Evolutionary conservation across 805 yeast genomes (phyloP).

Genomic region (Starmerella powellii): DNA sequence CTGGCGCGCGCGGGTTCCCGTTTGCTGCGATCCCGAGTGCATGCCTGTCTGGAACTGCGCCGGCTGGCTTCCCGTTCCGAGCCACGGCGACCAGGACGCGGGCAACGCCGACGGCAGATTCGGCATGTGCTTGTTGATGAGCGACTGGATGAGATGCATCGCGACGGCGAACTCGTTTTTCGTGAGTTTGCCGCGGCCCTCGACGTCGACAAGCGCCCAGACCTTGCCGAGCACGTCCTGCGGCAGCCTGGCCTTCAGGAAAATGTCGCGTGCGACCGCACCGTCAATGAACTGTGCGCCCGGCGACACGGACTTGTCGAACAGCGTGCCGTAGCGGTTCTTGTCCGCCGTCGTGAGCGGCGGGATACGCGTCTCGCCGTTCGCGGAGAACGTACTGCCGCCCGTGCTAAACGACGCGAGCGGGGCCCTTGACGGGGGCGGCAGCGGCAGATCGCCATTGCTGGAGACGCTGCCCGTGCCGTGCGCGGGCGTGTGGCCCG

Average conservation of each 20-base stretch:
- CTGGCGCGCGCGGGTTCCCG: background rate
- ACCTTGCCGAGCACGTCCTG: conserved; percentile 66
- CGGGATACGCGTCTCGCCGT: conserved; percentile 25
- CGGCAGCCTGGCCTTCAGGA: conserved; percentile 78
- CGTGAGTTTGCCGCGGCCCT: conserved; percentile 57
- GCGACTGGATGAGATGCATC: conserved; percentile 85
- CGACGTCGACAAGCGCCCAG: conserved; percentile 78
- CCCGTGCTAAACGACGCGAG: conserved; percentile 12
- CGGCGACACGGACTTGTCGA: conserved; percentile 60
- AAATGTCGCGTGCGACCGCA: conserved; percentile 69
- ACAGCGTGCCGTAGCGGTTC: conserved; percentile 36
- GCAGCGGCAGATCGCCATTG: background rate
- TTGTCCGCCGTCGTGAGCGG: conserved; percentile 29
- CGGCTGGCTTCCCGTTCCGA: conserved; percentile 13
- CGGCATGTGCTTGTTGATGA: conserved; percentile 51
- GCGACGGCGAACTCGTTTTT: conserved; percentile 77
- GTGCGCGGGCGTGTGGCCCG: background rate
- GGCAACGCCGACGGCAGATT: conserved; percentile 45
- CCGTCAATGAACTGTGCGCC: conserved; percentile 53
- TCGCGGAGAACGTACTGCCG: conserved; percentile 9
- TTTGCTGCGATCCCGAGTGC: background rate
- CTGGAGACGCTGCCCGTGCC: too few relatives aligned
- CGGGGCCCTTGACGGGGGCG: conserved; percentile 1
- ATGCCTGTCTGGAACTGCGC: background rate
- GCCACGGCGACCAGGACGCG: conserved; percentile 25